Percentiles rank a stretch among this genome's conserved stretches.
Conservation (phyloP, 345 rosid species). For the Mercurialis annua region DNA sequence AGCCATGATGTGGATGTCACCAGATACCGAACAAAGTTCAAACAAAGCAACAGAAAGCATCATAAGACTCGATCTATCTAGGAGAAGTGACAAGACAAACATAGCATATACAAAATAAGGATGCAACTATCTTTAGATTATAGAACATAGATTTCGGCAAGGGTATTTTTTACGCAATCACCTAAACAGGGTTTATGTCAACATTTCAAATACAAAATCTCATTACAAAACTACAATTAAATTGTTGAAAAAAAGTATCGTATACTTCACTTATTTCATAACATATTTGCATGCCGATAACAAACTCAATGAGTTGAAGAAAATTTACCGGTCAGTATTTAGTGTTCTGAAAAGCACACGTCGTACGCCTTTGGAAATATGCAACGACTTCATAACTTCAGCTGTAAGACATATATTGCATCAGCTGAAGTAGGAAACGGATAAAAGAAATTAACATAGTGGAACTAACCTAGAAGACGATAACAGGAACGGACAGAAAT, state of each 20-base stretch:
- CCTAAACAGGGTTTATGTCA: not conserved
- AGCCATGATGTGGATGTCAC: too few species aligned
- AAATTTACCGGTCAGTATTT: conserved; percentile 70
- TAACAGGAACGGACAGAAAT: not conserved
- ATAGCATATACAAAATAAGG: not conserved
- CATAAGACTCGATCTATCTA: not conserved
- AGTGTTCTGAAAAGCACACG: conserved; percentile 83
- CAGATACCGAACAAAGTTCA: not conserved
- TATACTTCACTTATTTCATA: not conserved
- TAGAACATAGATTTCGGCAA: not conserved
- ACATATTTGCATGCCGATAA: not conserved
- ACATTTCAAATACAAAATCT: conserved; percentile 1
- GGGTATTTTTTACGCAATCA: not conserved
- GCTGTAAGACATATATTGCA: conserved; percentile 36
- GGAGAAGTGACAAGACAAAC: not conserved
- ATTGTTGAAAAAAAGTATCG: not conserved
- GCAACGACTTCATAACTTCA: conserved; percentile 74
- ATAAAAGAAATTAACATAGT: not conserved
- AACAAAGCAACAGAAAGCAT: not conserved
- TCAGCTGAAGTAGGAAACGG: not conserved
- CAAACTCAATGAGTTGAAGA: not conserved
- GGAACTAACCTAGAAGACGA: not conserved
- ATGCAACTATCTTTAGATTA: not conserved
- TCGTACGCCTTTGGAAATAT: conserved; percentile 72
- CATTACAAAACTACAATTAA: not conserved